phyloP scores from a whole-genome alignment of 768 basidiomycete genomes.

The Serendipita sp. region DNA sequence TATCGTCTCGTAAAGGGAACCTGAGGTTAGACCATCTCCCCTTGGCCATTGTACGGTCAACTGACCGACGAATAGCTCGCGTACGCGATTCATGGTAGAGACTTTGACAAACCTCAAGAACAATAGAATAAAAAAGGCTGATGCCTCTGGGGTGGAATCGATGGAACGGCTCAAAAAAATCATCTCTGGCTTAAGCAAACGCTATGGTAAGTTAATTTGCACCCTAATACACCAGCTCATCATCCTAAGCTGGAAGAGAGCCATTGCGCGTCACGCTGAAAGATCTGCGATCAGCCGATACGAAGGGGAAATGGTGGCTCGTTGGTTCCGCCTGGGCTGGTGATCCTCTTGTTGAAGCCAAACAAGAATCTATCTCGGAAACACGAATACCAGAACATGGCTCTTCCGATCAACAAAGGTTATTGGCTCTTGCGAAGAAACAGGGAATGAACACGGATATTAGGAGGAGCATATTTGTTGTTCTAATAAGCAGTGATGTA shows the following conservation, averaged over 20 bases:
- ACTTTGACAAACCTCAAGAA: slow-evolving; percentile 84
- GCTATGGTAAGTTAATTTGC: slow-evolving; percentile 35
- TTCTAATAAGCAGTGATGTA: slow-evolving; percentile 92
- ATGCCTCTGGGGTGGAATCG: slow-evolving; percentile 57
- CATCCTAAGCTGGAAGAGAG: slow-evolving; percentile 44
- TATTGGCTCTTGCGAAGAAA: slow-evolving; percentile 69
- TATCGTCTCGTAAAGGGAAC: slow-evolving; percentile 31
- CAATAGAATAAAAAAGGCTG: slow-evolving; percentile 61
- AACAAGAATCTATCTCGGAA: slow-evolving; percentile 18
- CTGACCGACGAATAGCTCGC: slow-evolving; percentile 15
- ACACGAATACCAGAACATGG: slow-evolving; percentile 19
- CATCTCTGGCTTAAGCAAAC: slow-evolving; percentile 57
- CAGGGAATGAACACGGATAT: slow-evolving; percentile 99
- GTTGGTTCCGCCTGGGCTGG: slow-evolving; percentile 94
- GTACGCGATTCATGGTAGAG: slow-evolving; percentile 91
- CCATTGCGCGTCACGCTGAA: slow-evolving; percentile 68
- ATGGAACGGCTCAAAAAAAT: slow-evolving; percentile 83
- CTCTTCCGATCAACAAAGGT: slow-evolving; percentile 20
- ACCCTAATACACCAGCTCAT: background rate
- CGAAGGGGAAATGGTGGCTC: slow-evolving; percentile 95
- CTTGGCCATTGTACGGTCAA: background rate
- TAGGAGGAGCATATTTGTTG: slow-evolving; percentile 75
- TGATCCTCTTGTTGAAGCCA: slow-evolving; percentile 69
- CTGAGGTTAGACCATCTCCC: slow-evolving; percentile 31
- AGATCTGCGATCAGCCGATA: slow-evolving; percentile 73